Base-by-base conservation (phyloP, 768 basidiomycete genomes). In the Pulveroboletus frians region DNA sequence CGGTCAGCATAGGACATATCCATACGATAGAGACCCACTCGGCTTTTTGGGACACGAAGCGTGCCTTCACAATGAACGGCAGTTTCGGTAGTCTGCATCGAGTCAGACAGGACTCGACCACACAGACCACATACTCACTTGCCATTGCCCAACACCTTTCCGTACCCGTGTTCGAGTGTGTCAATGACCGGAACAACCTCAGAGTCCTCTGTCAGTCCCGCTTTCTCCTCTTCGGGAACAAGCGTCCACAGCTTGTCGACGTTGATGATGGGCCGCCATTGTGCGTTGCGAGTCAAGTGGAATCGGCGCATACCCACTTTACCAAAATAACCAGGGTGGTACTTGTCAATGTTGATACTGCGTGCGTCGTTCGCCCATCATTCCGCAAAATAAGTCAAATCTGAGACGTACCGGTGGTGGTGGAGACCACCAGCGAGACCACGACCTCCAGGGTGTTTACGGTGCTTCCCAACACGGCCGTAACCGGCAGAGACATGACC, bases 241-340 rank as follows among this genome's bases (percentile, higher is more conserved):
- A 96, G 85, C 55, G 82, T 79, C 92, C 92, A 92, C 46, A 95
- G 80, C 76, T 94, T 94, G 81, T 98, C 96, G 71, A 98, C 84
- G 77, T 99, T 99, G 85, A 99, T 90, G 69, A 86, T 88, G 17
- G 95, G 93, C 55, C 87, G 82, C 93, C 92, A 96, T 73, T 83
- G 78, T 60, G 78, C 72, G 73, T 96, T 96, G 73, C 85, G 85
- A 48, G 89, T 92, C 55, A 92, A 73, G 71, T 99, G 96, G 89
- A 88, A 99, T 73, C 86, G 85, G 69, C 96, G 85, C 95, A 99
- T 99, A 91, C 96, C 96, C 70, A 95, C 92, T 77, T 97, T 97
- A 79, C 94, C 94, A 72, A 95, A 98, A 92, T 97, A 97, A 89
- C 94, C 94, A 71, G 93, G 93, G 76, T 97, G 94, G 87, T 92